Conservation (phyloP, 1,139 yeast species). For the Saccharomyces hybrid region DNA sequence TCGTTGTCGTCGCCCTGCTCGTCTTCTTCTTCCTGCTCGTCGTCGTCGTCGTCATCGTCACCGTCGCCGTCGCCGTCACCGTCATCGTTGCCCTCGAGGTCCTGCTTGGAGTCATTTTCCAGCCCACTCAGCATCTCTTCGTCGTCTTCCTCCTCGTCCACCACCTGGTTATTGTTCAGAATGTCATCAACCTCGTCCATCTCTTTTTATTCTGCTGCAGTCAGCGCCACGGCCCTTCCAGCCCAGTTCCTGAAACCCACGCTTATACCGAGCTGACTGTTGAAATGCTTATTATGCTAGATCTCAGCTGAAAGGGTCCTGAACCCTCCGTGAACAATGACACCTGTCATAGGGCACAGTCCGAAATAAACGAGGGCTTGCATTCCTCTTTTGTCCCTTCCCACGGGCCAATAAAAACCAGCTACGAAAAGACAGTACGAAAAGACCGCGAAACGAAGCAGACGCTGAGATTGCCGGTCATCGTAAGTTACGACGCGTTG, state of each 20-base stretch:
- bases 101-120: constrained; percentile 28
- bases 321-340: not conserved
- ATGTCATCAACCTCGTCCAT: constrained; percentile 31
- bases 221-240: not conserved
- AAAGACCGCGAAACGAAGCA: not conserved
- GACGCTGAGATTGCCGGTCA: not conserved
- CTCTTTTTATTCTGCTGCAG: not conserved
- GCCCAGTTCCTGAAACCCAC: not conserved
- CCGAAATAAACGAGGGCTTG: not conserved
- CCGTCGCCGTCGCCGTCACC: constrained; percentile 29
- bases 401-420: not conserved
- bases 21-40: constrained; percentile 10
- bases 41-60: constrained; percentile 30
- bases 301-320: not conserved
- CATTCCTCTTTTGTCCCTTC: not conserved
- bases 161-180: constrained; percentile 22
- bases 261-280: not conserved
- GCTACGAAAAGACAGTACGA: not conserved
- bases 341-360: not conserved
- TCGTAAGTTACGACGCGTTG: constrained; percentile 1
- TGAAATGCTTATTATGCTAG: not conserved
- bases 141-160: constrained; percentile 26
- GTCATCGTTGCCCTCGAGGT: constrained; percentile 29
- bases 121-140: constrained; percentile 30
- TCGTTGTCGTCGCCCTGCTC: constrained; percentile 18